phyloP scores from a whole-genome alignment of 2,329 filamentous ascomycete species.

The Exophiala sp. region DNA sequence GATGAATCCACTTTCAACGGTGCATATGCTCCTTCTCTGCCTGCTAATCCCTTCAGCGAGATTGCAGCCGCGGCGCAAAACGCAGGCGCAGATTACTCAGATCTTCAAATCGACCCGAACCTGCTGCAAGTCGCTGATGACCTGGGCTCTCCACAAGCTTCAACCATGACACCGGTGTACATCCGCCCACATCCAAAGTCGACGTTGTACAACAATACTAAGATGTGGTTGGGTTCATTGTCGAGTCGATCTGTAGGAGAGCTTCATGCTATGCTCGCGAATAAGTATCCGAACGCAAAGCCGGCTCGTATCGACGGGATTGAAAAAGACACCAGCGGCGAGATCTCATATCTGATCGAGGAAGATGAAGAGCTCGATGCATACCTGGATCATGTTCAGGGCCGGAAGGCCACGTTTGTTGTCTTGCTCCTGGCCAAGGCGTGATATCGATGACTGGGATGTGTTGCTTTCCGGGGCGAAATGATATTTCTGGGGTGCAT shows the following conservation, averaged over 20 bases:
- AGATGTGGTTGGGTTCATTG: constrained; percentile 65
- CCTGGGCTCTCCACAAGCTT: constrained; percentile 37
- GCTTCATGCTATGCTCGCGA: constrained; percentile 58
- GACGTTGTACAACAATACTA: constrained; percentile 44
- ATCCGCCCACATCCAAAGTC: constrained; percentile 68
- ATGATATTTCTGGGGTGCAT: background rate
- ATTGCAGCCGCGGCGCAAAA: constrained; percentile 9
- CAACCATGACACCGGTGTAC: constrained; percentile 47
- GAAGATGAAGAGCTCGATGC: constrained; percentile 68
- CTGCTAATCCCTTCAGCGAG: constrained; percentile 19
- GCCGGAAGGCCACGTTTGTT: constrained; percentile 53
- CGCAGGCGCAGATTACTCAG: constrained; percentile 32
- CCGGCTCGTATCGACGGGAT: constrained; percentile 64
- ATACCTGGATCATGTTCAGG: constrained; percentile 64
- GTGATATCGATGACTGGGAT: background rate
- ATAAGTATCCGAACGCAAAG: constrained; percentile 58
- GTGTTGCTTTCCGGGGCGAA: too few relatives aligned
- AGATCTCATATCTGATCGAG: constrained; percentile 63
- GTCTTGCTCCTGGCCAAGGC: constrained; percentile 35
- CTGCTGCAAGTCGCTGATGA: constrained; percentile 57
- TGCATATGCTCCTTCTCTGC: constrained; percentile 16
- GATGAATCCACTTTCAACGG: constrained; percentile 28
- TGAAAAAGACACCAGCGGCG: constrained; percentile 53
- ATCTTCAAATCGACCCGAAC: constrained; percentile 63
- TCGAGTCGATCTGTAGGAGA: constrained; percentile 57